These are phyloP conservation scores for Hyaloperonospora brassicae DNA, from an alignment of 352 stramenopile species.

Conservation along the genomic window DNA sequence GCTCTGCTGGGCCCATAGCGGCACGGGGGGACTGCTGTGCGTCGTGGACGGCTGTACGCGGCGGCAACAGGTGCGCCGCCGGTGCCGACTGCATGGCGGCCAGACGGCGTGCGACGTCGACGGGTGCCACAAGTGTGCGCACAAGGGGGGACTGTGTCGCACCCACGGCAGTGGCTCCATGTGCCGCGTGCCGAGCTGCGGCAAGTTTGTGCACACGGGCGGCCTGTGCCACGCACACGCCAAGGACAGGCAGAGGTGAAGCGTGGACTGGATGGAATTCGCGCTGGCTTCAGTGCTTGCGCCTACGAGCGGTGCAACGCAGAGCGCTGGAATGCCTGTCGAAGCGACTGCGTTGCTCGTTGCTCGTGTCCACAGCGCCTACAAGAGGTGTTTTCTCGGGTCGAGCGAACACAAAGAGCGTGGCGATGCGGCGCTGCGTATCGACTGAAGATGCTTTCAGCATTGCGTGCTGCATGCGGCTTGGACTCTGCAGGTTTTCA, in stretches of 20 bases:
- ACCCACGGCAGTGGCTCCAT: constrained; percentile 48
- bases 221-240: constrained; percentile 55
- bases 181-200: constrained; percentile 51
- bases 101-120: constrained; percentile 53
- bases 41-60: constrained; percentile 41
- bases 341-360: no score
- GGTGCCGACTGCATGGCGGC: constrained; percentile 50
- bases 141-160: constrained; percentile 55
- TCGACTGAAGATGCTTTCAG: no score
- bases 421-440: no score
- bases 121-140: constrained; percentile 54
- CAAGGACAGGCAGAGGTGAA: constrained; percentile 19
- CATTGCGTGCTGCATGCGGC: no score
- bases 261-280: no score
- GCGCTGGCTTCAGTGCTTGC: no score
- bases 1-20: constrained; percentile 46
- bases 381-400: no score
- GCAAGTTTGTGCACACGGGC: constrained; percentile 61
- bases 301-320: no score
- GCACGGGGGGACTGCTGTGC: constrained; percentile 41
- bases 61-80: constrained; percentile 46
- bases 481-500: no score
- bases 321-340: no score
- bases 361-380: no score
- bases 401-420: no score